A percentile compares a stretch with the other conserved stretches of the same genome.
These are phyloP conservation scores for Suhomyces bolitotheri DNA, from an alignment of 1,139 yeast genomes.

Conservation along the genomic window DNA sequence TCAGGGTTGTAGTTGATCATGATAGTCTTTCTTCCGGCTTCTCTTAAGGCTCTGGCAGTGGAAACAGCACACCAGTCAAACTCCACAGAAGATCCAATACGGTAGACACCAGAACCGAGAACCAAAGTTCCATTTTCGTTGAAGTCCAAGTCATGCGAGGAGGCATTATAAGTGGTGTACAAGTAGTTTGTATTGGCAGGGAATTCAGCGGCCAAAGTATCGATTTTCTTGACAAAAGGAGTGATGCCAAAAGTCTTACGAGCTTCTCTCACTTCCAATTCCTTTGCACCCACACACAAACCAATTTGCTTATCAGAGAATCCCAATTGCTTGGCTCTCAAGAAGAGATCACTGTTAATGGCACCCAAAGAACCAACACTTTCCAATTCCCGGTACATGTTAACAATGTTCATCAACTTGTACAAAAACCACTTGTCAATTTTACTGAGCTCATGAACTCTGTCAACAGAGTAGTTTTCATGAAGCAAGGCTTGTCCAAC, in stretches of 20 bases:
- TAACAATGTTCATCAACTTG: constrained; percentile 87
- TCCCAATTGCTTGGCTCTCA: constrained; percentile 88
- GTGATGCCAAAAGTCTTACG: constrained; percentile 77
- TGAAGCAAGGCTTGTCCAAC: constrained; percentile 94
- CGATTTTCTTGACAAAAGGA: constrained; percentile 96
- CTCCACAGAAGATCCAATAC: constrained; percentile 98
- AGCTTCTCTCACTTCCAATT: constrained; percentile 75
- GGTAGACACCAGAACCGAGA: constrained; percentile 96
- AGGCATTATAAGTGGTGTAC: constrained; percentile 94
- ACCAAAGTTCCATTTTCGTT: constrained; percentile 92
- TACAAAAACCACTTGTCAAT: constrained; percentile 96
- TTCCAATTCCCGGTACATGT: constrained; percentile 82
- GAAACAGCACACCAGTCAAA: constrained; percentile 99
- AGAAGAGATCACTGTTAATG: constrained; percentile 66
- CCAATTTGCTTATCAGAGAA: constrained; percentile 95
- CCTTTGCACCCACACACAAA: constrained; percentile 62
- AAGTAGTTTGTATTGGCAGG: constrained; percentile 96
- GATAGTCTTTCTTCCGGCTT: constrained; percentile 82
- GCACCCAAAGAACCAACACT: constrained; percentile 51
- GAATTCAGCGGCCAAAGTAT: constrained; percentile 97
- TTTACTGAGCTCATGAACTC: constrained; percentile 84
- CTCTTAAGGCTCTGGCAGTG: constrained; percentile 91
- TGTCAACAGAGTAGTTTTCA: constrained; percentile 86
- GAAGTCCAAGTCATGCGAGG: constrained; percentile 78
- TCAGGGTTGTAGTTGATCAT: constrained; percentile 99